These are phyloP conservation scores for Phialocephala sp. DNA, from an alignment of 2,329 filamentous ascomycete species.

Conservation along the genomic window DNA sequence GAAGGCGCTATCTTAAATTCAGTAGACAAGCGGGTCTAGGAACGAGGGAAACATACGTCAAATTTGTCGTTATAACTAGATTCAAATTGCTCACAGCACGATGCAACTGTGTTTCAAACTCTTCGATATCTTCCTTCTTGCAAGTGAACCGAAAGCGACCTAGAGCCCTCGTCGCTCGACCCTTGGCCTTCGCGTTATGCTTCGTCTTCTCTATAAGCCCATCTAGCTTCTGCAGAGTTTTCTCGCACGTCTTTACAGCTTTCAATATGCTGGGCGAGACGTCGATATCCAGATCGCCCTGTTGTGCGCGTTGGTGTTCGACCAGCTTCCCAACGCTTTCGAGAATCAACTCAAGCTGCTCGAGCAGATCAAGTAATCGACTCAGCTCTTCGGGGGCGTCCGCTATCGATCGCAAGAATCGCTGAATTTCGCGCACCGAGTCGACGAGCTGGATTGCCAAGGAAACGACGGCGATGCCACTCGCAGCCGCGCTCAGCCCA, in stretches of 20 bases:
- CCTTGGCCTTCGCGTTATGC: background rate
- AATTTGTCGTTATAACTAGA: conserved; percentile 11
- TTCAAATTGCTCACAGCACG: conserved; percentile 10
- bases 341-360: conserved; percentile 24
- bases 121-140: conserved; percentile 17
- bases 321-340: conserved; percentile 12
- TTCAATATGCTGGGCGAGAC: conserved; percentile 10
- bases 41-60: background rate
- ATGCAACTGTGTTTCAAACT: conserved; percentile 14
- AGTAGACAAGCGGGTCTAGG: background rate
- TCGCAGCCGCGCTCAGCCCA: conserved; percentile 21
- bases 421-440: conserved; percentile 14
- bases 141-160: conserved; percentile 5
- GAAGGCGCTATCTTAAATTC: background rate
- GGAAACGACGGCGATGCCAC: conserved; percentile 21
- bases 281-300: background rate
- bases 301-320: conserved; percentile 2
- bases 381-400: conserved; percentile 21
- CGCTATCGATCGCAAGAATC: conserved; percentile 13
- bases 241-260: conserved; percentile 14
- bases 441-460: conserved; percentile 23
- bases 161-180: background rate
- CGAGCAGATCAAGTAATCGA: conserved; percentile 22
- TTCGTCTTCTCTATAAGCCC: conserved; percentile 7
- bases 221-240: conserved; percentile 4